A percentile compares a stretch with the other conserved stretches of the same genome.
Evolutionary conservation across 2,329 filamentous ascomycete genomes (phyloP).

Genomic region (Rutstroemia sp.): DNA sequence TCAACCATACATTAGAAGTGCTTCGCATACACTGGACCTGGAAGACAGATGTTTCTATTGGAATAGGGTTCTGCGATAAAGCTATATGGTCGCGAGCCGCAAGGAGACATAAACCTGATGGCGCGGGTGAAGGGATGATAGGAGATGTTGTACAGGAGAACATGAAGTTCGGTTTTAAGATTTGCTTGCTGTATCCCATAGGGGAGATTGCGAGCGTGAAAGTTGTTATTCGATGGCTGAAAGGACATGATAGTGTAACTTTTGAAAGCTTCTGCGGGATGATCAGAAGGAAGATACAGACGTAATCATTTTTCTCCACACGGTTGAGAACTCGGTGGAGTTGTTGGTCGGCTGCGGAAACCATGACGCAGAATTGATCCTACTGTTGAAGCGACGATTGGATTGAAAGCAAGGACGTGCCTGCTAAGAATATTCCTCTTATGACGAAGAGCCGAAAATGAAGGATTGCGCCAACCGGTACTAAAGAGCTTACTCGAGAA

Average conservation of each 20-base stretch:
- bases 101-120: conserved; percentile 31
- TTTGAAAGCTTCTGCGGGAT: conserved; percentile 89
- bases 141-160: conserved; percentile 25
- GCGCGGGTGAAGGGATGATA: conserved; percentile 21
- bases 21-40: conserved; percentile 27
- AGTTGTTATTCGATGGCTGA: conserved; percentile 61
- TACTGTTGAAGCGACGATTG: no score
- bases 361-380: not conserved
- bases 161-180: conserved; percentile 50
- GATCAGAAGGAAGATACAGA: conserved; percentile 43
- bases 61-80: conserved; percentile 26
- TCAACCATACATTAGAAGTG: conserved; percentile 26
- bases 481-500: no score
- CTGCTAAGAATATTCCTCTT: no score
- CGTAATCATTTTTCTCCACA: not conserved
- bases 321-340: not conserved
- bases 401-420: no score
- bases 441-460: no score
- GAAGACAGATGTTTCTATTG: conserved; percentile 19
- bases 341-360: not conserved
- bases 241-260: conserved; percentile 63
- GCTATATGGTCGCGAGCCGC: conserved; percentile 29
- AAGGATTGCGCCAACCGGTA: no score
- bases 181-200: conserved; percentile 36
- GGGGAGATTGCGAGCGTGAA: conserved; percentile 36